Evolutionary conservation across 495 filamentous ascomycete genomes (phyloP), one percentile per base, ranked within the genome.

Genomic region (Letharia columbiana): DNA sequence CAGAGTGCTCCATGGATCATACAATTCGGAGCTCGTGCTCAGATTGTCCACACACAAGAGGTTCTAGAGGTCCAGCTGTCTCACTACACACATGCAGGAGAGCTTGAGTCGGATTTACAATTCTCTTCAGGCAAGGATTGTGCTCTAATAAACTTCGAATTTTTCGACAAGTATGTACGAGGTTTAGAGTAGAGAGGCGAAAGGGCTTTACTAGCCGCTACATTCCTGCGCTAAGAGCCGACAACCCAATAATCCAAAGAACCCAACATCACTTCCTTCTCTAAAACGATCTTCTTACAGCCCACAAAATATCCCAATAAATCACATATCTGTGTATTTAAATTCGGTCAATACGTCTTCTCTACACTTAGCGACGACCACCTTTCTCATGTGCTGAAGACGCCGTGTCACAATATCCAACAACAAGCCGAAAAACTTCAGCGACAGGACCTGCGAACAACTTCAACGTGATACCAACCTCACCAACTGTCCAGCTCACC

Each of bases 341-440:
- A 3, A 33, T 5, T 54, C 50, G 12, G 17, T 31, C 28, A 15
- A 15, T 2, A 17, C 23, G 12, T 15, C 12, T 31, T 33, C 28
- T 54, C 28, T 54, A 23, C 33, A 54, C 50, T 10, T 33, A 54
- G 50, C 12, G 50, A 54, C 50, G 0, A 33, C 35, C 62, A 44
- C 50, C 37, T 44, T 33, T 15, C 13, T 44, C 10, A 20, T 39
- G 15, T 57, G 23, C 23, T n/a, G 41, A 18, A 57, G 64, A 59
- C 23, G 23, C n/a, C 20, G 41, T 23, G 50, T 44, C 23, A 60
- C 44, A 33, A 39, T 20, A 45, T 41, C 57, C 44, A 59, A 65
- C 28, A 45, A 20, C 57, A 60, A 59, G 56, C 35, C 64, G 59
- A 65, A 65, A 28, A 60, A 49, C 42, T 45, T 49, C 39, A 49